Evolutionary conservation across 169 alveolate species (phyloP).

Genomic region (Babesia sp.): DNA sequence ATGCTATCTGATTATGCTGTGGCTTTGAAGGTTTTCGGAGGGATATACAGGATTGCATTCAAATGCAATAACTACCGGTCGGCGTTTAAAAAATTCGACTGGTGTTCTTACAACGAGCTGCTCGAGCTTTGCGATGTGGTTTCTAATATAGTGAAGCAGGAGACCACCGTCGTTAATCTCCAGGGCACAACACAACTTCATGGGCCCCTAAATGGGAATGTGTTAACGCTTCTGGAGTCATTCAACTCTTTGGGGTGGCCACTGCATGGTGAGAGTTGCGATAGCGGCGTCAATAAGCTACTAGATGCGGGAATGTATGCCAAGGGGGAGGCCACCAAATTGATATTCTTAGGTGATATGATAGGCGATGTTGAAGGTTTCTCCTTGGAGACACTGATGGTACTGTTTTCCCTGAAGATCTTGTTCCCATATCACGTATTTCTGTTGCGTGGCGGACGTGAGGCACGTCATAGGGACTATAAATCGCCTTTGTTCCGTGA

Average conservation of each 20-base stretch:
- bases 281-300: background rate
- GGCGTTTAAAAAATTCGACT: slow-evolving; percentile 25
- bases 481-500: slow-evolving; percentile 50
- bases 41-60: slow-evolving; percentile 49
- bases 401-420: slow-evolving; percentile 55
- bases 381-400: slow-evolving; percentile 45
- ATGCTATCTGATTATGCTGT: slow-evolving; percentile 57
- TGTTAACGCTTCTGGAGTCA: slow-evolving; percentile 58
- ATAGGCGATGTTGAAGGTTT: slow-evolving; percentile 25
- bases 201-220: slow-evolving; percentile 69
- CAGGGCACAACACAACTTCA: slow-evolving; percentile 64
- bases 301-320: slow-evolving; percentile 9
- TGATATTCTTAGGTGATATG: slow-evolving; percentile 52
- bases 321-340: slow-evolving; percentile 28
- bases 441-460: slow-evolving; percentile 37
- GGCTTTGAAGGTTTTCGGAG: slow-evolving; percentile 59
- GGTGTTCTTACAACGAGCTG: slow-evolving; percentile 71
- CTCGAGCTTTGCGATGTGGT: slow-evolving; percentile 70
- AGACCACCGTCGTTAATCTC: slow-evolving; percentile 51
- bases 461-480: slow-evolving; percentile 24
- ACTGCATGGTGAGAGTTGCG: slow-evolving; percentile 41
- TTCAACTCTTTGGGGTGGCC: slow-evolving; percentile 79
- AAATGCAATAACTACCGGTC: slow-evolving; percentile 19
- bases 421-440: slow-evolving; percentile 63
- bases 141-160: slow-evolving; percentile 60